Evolutionary conservation across 2,329 filamentous ascomycete genomes (phyloP).

Genomic region (Trichoderma harzianum): DNA sequence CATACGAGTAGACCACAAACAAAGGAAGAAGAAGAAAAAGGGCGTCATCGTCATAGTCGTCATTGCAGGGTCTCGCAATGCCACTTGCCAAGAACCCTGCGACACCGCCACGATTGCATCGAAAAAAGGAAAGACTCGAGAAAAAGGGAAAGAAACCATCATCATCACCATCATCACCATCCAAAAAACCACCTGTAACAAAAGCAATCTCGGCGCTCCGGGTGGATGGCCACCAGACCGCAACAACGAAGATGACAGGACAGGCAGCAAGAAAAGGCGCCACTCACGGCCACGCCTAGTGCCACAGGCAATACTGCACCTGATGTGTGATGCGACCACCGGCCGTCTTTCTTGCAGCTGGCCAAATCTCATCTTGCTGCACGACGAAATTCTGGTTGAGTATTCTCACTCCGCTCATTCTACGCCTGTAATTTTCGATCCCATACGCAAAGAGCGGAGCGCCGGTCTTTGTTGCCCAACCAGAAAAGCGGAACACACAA

Average conservation of each 20-base stretch:
- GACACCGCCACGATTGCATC: not conserved
- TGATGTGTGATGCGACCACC: not conserved
- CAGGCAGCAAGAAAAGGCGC: not conserved
- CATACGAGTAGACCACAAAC: not conserved
- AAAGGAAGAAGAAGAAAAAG: not conserved
- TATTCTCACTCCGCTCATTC: not conserved
- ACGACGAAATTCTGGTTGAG: not conserved
- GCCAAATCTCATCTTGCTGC: not conserved
- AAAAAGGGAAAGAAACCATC: not conserved
- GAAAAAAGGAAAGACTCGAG: not conserved
- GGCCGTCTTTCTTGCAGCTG: not conserved
- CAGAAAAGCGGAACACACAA: not conserved
- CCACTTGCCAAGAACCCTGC: not conserved
- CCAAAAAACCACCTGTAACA: not conserved
- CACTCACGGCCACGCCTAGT: not conserved
- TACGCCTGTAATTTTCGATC: too few species aligned
- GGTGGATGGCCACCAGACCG: not conserved
- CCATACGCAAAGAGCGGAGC: not conserved
- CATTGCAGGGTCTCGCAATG: not conserved
- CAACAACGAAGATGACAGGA: not conserved
- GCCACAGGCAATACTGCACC: not conserved
- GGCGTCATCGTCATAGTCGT: not conserved
- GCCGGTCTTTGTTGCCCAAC: not conserved
- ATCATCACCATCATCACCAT: too few species aligned
- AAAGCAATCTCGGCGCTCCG: not conserved